A percentile compares a stretch with the other conserved stretches of the same genome.
Evolutionary conservation across 352 stramenopile genomes (phyloP).

Genomic region (Sclerospora graminicola): DNA sequence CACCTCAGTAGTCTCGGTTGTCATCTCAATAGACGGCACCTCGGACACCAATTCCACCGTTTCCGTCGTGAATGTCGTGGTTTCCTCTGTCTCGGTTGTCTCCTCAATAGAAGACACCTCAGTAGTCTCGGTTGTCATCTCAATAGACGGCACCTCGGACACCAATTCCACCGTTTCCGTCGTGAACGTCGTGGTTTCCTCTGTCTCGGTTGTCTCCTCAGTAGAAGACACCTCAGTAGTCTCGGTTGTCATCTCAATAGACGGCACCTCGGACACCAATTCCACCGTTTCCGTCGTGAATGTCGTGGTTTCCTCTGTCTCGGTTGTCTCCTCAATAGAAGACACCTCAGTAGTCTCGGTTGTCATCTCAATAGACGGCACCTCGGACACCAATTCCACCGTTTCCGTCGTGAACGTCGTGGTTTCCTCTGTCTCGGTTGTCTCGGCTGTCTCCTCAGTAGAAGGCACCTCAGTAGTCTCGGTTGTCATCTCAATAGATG

Average conservation of each 20-base stretch:
- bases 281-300: background rate
- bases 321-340: background rate
- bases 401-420: background rate
- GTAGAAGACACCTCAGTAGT: background rate
- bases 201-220: too few relatives aligned
- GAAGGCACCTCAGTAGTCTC: background rate
- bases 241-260: background rate
- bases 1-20: slow-evolving; percentile 1
- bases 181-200: too few relatives aligned
- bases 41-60: background rate
- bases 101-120: background rate
- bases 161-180: background rate
- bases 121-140: background rate
- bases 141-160: background rate
- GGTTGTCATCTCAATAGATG: background rate
- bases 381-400: background rate
- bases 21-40: background rate
- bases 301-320: background rate
- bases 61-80: background rate
- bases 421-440: slow-evolving; percentile 1
- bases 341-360: background rate
- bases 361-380: background rate
- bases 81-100: background rate
- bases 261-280: background rate
- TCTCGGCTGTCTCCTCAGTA: too few relatives aligned